Conservation (phyloP, 306 rosid genomes). For the Vicia faba region DNA sequence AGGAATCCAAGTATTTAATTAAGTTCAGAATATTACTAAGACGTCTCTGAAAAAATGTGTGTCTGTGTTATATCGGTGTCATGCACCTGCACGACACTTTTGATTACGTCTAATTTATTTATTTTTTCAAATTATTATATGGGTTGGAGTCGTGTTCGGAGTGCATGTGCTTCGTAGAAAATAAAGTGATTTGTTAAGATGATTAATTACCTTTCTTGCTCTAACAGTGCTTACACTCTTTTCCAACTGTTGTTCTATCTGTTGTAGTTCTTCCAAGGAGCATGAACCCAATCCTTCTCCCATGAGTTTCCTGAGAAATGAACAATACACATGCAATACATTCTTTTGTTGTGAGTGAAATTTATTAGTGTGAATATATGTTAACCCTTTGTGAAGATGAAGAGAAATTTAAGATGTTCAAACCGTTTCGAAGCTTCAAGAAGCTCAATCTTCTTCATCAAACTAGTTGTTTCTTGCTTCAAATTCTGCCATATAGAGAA, state of each 20-base stretch:
- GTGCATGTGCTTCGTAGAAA: too few species aligned
- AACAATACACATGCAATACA: background rate
- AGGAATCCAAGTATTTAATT: slow-evolving; percentile 3
- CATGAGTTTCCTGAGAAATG: slow-evolving; percentile 61
- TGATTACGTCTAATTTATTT: too few species aligned
- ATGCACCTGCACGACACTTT: too few species aligned
- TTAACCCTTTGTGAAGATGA: background rate
- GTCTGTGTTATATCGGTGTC: too few species aligned
- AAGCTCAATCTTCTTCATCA: slow-evolving; percentile 74
- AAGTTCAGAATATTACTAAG: background rate
- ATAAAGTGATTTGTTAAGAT: background rate
- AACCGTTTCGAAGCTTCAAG: slow-evolving; percentile 85
- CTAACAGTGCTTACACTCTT: slow-evolving; percentile 65
- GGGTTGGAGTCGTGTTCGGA: too few species aligned
- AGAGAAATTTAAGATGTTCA: slow-evolving; percentile 20
- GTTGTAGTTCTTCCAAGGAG: slow-evolving; percentile 69
- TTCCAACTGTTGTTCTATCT: slow-evolving; percentile 78
- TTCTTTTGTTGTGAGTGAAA: background rate
- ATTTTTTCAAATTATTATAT: too few species aligned
- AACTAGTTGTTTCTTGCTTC: slow-evolving; percentile 65
- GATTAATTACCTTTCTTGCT: slow-evolving; percentile 64
- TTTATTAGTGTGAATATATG: background rate
- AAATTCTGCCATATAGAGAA: slow-evolving; percentile 53
- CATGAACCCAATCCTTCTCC: slow-evolving; percentile 77
- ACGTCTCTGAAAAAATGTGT: too few species aligned